Evolutionary conservation across 352 stramenopile genomes (phyloP), one percentile per base, ranked within the genome.

Genomic region (Pythium angustatum): DNA sequence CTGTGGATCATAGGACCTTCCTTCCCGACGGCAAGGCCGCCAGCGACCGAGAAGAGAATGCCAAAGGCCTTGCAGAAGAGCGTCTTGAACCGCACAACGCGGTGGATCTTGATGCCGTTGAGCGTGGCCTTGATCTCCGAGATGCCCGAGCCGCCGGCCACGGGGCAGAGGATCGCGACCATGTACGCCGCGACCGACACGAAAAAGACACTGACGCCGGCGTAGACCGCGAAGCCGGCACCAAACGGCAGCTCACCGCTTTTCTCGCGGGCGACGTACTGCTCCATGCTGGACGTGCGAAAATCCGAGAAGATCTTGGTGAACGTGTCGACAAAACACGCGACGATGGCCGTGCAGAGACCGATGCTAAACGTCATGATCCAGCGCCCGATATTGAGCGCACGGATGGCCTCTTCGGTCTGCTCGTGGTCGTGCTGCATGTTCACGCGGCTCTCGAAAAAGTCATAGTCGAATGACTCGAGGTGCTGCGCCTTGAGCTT

Each of bases 101-200:
- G 85, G 34, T 97, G 95, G 27, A 99, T 88, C 81, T 98, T 98
- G 66, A 99, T 98, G 22, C 97, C 97, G 75, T 99, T 99, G 14
- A 99, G 77, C 22, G 96, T 98, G 33, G 93, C 96, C 71, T 99
- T 99, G 64, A 99, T 98, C 76, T 99, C 97, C 0, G 90, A 87
- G 69, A 99, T 99, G 43, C 97, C 97, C 7, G 96, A 99, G 11
- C 98, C 98, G 40, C 81, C 93, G 2, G 92, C 93, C 21, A 98
- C 88, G 1, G 97, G 97, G 72, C 98, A 98, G 11, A 98, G 67
- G 60, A 93, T 97, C 38, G 98, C 92, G 21, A 99, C 97, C 28
- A 96, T 82, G 50, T 89, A 88, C 28, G 83, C 87, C 0, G 94
- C 91, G 30, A 98, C 83, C 1, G 84, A 71, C 24, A 98, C 97